Percentiles rank a stretch among this genome's conserved stretches.
Evolutionary conservation across 208 protist genomes (phyloP).

Genomic region (Phytomonas francai): DNA sequence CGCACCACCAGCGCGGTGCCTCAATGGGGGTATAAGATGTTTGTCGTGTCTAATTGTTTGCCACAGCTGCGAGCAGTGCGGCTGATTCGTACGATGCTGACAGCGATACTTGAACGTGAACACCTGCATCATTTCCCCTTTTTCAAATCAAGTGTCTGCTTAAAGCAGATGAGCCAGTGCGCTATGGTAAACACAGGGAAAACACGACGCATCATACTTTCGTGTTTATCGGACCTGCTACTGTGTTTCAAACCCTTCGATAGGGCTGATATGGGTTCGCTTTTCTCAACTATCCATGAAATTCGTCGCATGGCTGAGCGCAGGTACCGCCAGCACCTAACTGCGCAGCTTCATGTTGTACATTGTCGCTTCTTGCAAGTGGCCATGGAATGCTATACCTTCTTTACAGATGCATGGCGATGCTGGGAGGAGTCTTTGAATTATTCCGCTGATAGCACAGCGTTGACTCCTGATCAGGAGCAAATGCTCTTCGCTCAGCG

Average conservation of each 20-base stretch:
- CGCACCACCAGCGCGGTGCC: slow-evolving; percentile 35
- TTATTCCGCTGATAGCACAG: slow-evolving; percentile 1
- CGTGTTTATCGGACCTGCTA: slow-evolving; percentile 68
- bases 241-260: slow-evolving; percentile 31
- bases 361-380: slow-evolving; percentile 67
- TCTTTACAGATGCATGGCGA: slow-evolving; percentile 50
- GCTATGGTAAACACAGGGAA: slow-evolving; percentile 42
- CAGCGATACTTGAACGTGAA: slow-evolving; percentile 23
- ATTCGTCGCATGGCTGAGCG: slow-evolving; percentile 62
- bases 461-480: slow-evolving; percentile 10
- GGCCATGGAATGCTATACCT: slow-evolving; percentile 60
- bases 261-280: slow-evolving; percentile 18
- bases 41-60: slow-evolving; percentile 57
- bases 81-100: slow-evolving; percentile 43
- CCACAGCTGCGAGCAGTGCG: slow-evolving; percentile 52
- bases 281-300: slow-evolving; percentile 23
- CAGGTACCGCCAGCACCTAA: slow-evolving; percentile 34
- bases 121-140: slow-evolving; percentile 1
- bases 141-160: slow-evolving; percentile 2
- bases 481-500: slow-evolving; percentile 41
- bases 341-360: slow-evolving; percentile 24
- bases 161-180: slow-evolving; percentile 3
- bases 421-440: slow-evolving; percentile 24
- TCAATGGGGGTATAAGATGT: slow-evolving; percentile 82
- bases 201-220: slow-evolving; percentile 64